phyloP scores from a whole-genome alignment of 2,329 filamentous ascomycete genomes.

The Emmonsiellopsis sp. region DNA sequence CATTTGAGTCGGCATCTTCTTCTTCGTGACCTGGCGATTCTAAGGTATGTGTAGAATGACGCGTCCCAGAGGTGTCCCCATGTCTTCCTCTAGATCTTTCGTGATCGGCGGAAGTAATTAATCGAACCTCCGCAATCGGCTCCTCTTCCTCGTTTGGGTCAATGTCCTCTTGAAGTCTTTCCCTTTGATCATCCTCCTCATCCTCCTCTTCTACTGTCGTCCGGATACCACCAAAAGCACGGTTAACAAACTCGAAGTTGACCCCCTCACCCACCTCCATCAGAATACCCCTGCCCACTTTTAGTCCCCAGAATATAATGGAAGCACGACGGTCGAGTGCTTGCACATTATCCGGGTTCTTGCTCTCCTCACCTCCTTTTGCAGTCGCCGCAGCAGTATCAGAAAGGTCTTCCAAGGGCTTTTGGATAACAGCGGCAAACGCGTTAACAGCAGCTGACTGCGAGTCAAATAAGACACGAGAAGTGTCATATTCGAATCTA shows the following conservation, averaged over 20 bases:
- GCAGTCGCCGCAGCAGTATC: conserved; percentile 23
- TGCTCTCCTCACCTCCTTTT: conserved; percentile 4
- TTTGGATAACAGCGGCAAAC: conserved; percentile 45
- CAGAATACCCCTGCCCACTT: conserved; percentile 50
- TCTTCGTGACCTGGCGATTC: conserved; percentile 5
- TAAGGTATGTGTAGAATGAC: not conserved
- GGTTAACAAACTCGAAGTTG: conserved; percentile 48
- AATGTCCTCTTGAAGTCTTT: conserved; percentile 40
- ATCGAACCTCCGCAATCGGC: conserved; percentile 26
- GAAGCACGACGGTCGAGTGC: conserved; percentile 25
- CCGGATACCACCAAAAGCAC: conserved; percentile 52
- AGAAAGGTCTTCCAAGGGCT: conserved; percentile 44
- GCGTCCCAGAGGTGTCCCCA: not conserved
- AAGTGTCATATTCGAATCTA: conserved; percentile 47
- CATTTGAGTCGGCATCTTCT: conserved; percentile 18
- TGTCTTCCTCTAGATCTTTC: not conserved
- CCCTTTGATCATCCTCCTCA: conserved; percentile 29
- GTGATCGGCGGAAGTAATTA: conserved; percentile 13
- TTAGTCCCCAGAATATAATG: conserved; percentile 48
- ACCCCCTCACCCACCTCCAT: conserved; percentile 48
- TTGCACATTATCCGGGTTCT: conserved; percentile 17
- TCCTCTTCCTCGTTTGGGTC: conserved; percentile 36
- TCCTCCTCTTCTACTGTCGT: conserved; percentile 31
- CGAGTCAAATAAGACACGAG: conserved; percentile 41
- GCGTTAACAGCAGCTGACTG: conserved; percentile 48